These are phyloP conservation scores for Paecilomyces fulvus DNA, from an alignment of 2,329 filamentous ascomycete genomes.

Conservation along the genomic window DNA sequence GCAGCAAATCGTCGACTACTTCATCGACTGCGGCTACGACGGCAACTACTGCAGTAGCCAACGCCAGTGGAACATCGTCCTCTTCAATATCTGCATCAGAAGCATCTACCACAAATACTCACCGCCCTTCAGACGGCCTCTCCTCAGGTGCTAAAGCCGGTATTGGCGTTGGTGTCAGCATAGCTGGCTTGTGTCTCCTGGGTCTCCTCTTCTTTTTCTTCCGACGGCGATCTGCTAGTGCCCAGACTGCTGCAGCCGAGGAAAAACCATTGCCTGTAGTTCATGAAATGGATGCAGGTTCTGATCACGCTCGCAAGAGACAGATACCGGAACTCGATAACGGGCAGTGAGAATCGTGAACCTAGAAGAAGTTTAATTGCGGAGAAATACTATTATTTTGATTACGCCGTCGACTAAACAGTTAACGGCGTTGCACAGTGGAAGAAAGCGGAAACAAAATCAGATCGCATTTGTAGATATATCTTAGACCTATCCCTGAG, in stretches of 20 bases:
- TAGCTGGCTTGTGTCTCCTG: neutral
- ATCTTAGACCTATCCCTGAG: no score
- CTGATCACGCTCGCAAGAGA: neutral
- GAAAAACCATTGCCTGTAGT: neutral
- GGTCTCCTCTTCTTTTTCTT: neutral
- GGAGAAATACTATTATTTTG: no score
- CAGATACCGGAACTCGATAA: neutral
- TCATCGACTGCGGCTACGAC: neutral
- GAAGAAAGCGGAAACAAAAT: no score
- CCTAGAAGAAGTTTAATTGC: neutral
- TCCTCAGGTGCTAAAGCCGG: neutral
- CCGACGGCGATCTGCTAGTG: neutral
- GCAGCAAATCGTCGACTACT: neutral
- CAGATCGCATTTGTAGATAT: no score
- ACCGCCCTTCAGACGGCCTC: neutral
- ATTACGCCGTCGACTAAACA: neutral
- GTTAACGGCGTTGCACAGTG: neutral
- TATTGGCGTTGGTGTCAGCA: neutral
- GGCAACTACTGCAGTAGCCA: neutral
- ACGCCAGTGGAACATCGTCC: neutral
- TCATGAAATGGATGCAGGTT: neutral
- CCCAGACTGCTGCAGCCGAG: neutral
- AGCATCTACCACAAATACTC: neutral
- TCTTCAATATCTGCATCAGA: neutral
- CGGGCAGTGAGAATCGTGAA: neutral